Base-by-base conservation (phyloP, 225 moss, liverwort and hornwort species). In the Thuidium tamariscinum region DNA sequence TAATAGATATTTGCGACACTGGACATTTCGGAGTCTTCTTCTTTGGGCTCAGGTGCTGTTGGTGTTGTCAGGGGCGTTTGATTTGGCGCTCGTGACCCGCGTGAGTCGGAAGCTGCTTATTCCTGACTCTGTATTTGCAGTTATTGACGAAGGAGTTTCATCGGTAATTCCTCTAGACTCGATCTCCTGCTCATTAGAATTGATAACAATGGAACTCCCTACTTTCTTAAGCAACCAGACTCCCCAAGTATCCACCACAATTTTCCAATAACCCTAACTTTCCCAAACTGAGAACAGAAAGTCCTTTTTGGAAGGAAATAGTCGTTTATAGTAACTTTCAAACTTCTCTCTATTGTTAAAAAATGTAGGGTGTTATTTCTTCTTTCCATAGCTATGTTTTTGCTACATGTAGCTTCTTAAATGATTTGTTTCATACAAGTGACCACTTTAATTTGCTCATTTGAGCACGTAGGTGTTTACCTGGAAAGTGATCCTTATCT, bases 11-110 rank as follows among this genome's bases (percentile, higher is more conserved):
- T 87, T 97, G 71, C 90, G 93, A 71, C 93, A 84, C 49, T 93
- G 93, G 80, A 95, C 94, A 56, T 97, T 97, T 86, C 97, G 94
- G n/a, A 93, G 88, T 72, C 90, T 95, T 49, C 92, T 96, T 42
- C 57, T 93, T 74, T 96, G 97, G 95, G 90, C 93, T 29, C 97
- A 97, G 85, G 72, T 95, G 56, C 79, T 96, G 82, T 32, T 93
- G 59, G 91, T 94, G 48, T 74, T 93, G 49, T 94, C 94, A 55
- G 97, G 97, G 49, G 87, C 94, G 93, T 88, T 97, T 32, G 97
- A 97, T 82, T 87, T 95, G 52, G 73, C 94, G 70, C 90, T 97
- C 39, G 95, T 97, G 60, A 94, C 95, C 29, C 89, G 92, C 73
- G 42, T 96, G 77, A 97, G 93, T 91, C 91, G 79, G 51, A 91